Evolutionary conservation across 441 rosid species (phyloP).

Genomic region (Rhodomyrtus psidioides): DNA sequence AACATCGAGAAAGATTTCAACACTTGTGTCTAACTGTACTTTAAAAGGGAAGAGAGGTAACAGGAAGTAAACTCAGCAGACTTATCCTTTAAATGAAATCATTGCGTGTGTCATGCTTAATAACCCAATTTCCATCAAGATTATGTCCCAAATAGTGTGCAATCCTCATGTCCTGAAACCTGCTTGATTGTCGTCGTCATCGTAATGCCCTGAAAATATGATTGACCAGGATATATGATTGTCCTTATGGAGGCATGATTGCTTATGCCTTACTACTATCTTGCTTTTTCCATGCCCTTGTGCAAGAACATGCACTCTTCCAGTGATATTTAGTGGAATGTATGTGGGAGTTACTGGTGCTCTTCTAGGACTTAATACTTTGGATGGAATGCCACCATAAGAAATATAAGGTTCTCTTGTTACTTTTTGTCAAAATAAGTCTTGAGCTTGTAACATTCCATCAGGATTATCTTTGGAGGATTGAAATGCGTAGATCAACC

Average conservation of each 20-base stretch:
- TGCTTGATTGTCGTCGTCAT: background rate
- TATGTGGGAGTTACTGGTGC: background rate
- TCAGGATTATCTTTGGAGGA: background rate
- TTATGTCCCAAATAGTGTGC: background rate
- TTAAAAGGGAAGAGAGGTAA: conserved; percentile 57
- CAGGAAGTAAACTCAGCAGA: background rate
- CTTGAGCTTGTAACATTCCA: background rate
- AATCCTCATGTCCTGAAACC: background rate
- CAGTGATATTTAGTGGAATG: background rate
- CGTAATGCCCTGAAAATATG: background rate
- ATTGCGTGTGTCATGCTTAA: background rate
- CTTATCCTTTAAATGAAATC: conserved; percentile 2
- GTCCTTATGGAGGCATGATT: background rate
- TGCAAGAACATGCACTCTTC: background rate
- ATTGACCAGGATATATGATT: background rate
- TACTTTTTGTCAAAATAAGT: background rate
- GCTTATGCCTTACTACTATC: background rate
- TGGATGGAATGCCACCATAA: background rate
- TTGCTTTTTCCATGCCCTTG: background rate
- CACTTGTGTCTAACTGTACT: conserved; percentile 41
- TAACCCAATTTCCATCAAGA: background rate
- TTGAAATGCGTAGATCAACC: background rate
- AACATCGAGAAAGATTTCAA: conserved; percentile 63
- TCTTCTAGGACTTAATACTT: background rate
- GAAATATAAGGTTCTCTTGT: background rate